Base-by-base conservation (phyloP, 139 green algal genomes). In the Chlorella sp. region DNA sequence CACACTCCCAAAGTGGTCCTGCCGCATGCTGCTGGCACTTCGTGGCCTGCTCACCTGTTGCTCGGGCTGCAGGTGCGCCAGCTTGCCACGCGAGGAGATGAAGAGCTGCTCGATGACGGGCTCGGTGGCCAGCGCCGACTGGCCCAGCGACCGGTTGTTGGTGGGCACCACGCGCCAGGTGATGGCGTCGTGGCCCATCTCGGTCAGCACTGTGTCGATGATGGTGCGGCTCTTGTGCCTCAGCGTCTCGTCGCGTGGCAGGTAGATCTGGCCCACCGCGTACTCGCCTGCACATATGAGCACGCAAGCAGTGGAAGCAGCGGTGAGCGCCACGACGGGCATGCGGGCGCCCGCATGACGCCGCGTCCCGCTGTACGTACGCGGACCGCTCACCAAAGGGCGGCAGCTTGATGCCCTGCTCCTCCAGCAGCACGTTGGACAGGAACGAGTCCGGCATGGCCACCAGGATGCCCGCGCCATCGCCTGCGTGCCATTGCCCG, bases 391-490 rank as follows among this genome's bases (percentile, higher is more conserved):
- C 83, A 67, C 91, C 82, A 49, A 77, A 36, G 10, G 80, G 69
- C 17, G 93, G 93, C 71, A 97, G 78, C 61, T 81, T 73, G 20
- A 97, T 73, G 49, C 75, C 81, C 49, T 88, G 83, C 60, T 93
- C 89, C 60, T 86, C 73, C 42, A 88, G 75, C 27, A 89, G 79
- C 23, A 90, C 80, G 5, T 68, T 65, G 0, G 60, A 64, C 34
- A 98, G 84, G 74, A 98, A 98, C 5, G 79, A 71, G 71, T 97
- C 90, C 2, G 94, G 94, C 62, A 98, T 93, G 49, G 85, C 86
- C 27, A 91, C 80, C 61, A 98, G 80, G 75, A 98, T 96, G 35
- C 94, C 94, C 1, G 94, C 94, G 34, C 94, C 94, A 70, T 98
- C 94, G 32, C 93, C 89, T 92, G 79, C 35, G 32, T n/a, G n/a